Evolutionary conservation across 2,329 filamentous ascomycete species (phyloP).

Genomic region (Didymellaceae sp.): DNA sequence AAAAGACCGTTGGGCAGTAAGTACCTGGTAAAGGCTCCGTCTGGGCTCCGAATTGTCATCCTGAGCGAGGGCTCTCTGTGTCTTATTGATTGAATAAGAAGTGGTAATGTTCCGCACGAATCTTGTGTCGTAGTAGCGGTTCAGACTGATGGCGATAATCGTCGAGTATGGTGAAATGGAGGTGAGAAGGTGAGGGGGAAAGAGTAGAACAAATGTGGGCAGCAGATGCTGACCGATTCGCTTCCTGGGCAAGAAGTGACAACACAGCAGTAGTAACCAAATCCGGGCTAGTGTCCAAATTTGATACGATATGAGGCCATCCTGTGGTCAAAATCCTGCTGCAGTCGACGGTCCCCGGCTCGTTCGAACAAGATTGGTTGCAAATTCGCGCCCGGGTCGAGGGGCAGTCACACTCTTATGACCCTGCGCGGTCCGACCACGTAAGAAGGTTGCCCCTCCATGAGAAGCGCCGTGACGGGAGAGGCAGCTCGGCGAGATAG

Average conservation of each 20-base stretch:
- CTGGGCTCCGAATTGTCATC: slow-evolving; percentile 53
- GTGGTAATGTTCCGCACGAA: slow-evolving; percentile 10
- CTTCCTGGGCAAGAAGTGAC: slow-evolving; percentile 39
- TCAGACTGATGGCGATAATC: slow-evolving; percentile 19
- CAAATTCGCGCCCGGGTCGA: slow-evolving; percentile 27
- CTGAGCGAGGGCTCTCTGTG: slow-evolving; percentile 49
- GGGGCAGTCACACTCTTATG: slow-evolving; percentile 47
- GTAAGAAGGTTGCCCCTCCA: slow-evolving; percentile 28
- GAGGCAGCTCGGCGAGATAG: slow-evolving; percentile 34
- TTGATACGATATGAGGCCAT: slow-evolving; percentile 22
- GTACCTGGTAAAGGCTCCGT: slow-evolving; percentile 51
- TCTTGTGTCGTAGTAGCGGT: slow-evolving; percentile 18
- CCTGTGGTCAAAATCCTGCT: slow-evolving; percentile 33
- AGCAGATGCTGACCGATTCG: slow-evolving; percentile 43
- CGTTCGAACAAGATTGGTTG: slow-evolving; percentile 44
- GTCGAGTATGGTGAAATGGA: slow-evolving; percentile 32
- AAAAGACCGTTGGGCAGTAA: slow-evolving; percentile 50
- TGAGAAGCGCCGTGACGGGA: slow-evolving; percentile 27
- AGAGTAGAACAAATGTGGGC: slow-evolving; percentile 37
- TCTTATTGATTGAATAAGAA: slow-evolving; percentile 18
- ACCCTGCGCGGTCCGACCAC: slow-evolving; percentile 30
- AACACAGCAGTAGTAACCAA: slow-evolving; percentile 49
- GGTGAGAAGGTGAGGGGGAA: slow-evolving; percentile 34
- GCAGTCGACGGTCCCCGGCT: slow-evolving; percentile 29
- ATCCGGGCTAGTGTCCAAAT: slow-evolving; percentile 20